phyloP scores from a whole-genome alignment of 768 basidiomycete species.

The Lyophyllum atratum region DNA sequence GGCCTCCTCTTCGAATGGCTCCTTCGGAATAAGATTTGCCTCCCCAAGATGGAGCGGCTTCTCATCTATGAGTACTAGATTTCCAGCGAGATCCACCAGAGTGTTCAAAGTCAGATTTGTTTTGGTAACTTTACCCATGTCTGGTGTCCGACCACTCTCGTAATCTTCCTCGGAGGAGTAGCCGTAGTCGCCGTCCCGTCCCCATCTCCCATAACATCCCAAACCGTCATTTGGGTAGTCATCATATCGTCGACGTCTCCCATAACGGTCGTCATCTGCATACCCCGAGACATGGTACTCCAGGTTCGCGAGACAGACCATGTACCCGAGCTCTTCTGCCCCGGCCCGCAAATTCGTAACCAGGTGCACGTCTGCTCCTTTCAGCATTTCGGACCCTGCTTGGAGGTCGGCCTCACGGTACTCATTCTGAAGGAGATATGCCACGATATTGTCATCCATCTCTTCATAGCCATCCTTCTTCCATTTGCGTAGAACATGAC shows the following conservation, averaged over 20 bases:
- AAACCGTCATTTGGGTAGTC: no score
- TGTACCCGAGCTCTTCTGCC: conserved; percentile 11
- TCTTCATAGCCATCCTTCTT: conserved; percentile 21
- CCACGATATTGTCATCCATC: conserved; percentile 20
- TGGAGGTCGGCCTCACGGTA: conserved; percentile 30
- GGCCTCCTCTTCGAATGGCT: conserved; percentile 32
- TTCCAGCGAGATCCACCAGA: conserved; percentile 35
- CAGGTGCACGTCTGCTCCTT: conserved; percentile 23
- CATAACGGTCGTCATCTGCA: conserved; percentile 1
- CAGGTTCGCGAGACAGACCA: conserved; percentile 12
- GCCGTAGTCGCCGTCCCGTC: no score
- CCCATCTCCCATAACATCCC: no score
- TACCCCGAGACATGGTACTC: conserved; percentile 1
- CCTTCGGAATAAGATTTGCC: conserved; percentile 31
- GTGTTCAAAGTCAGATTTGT: conserved; percentile 22
- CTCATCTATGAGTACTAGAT: conserved; percentile 11
- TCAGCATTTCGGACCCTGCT: conserved; percentile 14
- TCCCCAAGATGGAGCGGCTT: conserved; percentile 20
- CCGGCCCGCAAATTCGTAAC: conserved; percentile 8
- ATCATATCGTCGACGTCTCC: conserved; percentile 7
- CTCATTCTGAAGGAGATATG: conserved; percentile 37
- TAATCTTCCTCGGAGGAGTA: conserved; percentile 21
- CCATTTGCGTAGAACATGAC: conserved; percentile 41
- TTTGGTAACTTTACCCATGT: conserved; percentile 26
- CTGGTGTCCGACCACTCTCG: conserved; percentile 2